A percentile compares a stretch with the other conserved stretches of the same genome.
Evolutionary conservation across 2,329 filamentous ascomycete species (phyloP).

Genomic region (Aspergillus alliaceus): DNA sequence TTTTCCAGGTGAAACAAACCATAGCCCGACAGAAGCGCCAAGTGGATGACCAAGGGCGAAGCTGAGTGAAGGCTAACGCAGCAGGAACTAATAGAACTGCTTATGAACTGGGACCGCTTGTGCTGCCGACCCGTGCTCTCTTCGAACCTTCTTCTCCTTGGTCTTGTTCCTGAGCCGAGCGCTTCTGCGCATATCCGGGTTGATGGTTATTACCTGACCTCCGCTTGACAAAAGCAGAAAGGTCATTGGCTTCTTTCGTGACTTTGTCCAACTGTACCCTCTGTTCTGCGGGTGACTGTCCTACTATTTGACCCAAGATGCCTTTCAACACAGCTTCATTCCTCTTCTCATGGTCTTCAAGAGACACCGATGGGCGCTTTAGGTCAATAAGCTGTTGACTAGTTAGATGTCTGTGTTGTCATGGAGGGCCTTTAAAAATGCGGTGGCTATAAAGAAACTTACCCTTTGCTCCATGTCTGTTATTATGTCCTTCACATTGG

Average conservation of each 20-base stretch:
- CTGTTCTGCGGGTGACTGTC: slow-evolving; percentile 54
- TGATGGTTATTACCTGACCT: slow-evolving; percentile 39
- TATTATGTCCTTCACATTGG: slow-evolving; percentile 62
- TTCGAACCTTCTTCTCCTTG: slow-evolving; percentile 23
- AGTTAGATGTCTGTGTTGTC: slow-evolving; percentile 5
- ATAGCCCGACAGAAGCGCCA: background rate
- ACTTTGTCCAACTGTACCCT: slow-evolving; percentile 56
- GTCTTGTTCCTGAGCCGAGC: slow-evolving; percentile 25
- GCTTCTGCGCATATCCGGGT: slow-evolving; percentile 24
- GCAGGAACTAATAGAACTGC: background rate
- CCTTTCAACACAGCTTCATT: slow-evolving; percentile 52
- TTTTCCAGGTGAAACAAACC: too few species aligned
- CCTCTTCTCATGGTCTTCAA: slow-evolving; percentile 39
- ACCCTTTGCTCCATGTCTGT: slow-evolving; percentile 62
- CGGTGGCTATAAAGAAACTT: slow-evolving; percentile 22
- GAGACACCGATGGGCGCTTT: slow-evolving; percentile 52
- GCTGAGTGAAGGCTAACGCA: background rate
- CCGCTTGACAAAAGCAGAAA: slow-evolving; percentile 59
- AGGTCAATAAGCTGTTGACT: slow-evolving; percentile 54
- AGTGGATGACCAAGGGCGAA: background rate
- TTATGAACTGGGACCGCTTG: background rate
- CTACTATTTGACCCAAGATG: slow-evolving; percentile 59
- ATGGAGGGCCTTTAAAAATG: background rate
- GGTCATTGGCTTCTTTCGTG: slow-evolving; percentile 58
- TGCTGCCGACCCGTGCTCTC: slow-evolving; percentile 22